These are phyloP conservation scores for Tuber brumale DNA, from an alignment of 495 filamentous ascomycete genomes.

Conservation along the genomic window DNA sequence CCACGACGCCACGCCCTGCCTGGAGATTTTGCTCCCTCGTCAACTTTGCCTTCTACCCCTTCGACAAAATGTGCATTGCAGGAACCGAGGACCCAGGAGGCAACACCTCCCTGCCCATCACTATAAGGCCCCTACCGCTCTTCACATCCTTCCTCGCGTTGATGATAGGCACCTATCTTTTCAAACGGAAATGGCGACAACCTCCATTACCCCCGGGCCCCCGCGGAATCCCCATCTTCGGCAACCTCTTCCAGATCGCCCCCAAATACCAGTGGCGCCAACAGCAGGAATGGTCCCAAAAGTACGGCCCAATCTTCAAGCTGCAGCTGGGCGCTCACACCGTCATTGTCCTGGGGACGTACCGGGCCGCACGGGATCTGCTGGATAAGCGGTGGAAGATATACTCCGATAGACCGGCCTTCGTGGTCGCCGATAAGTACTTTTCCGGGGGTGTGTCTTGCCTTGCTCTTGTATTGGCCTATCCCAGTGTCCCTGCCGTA, in stretches of 20 bases:
- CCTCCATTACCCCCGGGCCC: not conserved
- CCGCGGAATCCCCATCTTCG: conserved; percentile 44
- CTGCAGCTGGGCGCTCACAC: conserved; percentile 48
- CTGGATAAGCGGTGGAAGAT: conserved; percentile 51
- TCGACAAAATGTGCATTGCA: not conserved
- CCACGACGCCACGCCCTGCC: not conserved
- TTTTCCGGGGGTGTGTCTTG: not conserved
- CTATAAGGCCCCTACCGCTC: not conserved
- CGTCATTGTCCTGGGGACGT: conserved; percentile 53
- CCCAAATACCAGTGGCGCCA: conserved; percentile 51
- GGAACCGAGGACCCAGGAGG: not conserved
- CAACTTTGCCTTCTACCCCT: not conserved
- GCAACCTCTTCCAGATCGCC: conserved; percentile 50
- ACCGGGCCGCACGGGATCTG: conserved; percentile 54
- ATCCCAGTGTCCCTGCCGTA: not conserved
- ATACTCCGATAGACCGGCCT: conserved; percentile 51
- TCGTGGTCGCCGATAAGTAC: conserved; percentile 18
- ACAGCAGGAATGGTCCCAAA: conserved; percentile 54
- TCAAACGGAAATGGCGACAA: not conserved
- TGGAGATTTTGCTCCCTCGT: not conserved
- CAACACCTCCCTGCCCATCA: not conserved
- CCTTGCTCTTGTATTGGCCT: not conserved
- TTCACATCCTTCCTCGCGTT: not conserved
- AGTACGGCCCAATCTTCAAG: conserved; percentile 53
- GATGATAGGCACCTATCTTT: not conserved